These are phyloP conservation scores for Arabidopsis suecica DNA, from an alignment of 345 rosid genomes.

Conservation along the genomic window DNA sequence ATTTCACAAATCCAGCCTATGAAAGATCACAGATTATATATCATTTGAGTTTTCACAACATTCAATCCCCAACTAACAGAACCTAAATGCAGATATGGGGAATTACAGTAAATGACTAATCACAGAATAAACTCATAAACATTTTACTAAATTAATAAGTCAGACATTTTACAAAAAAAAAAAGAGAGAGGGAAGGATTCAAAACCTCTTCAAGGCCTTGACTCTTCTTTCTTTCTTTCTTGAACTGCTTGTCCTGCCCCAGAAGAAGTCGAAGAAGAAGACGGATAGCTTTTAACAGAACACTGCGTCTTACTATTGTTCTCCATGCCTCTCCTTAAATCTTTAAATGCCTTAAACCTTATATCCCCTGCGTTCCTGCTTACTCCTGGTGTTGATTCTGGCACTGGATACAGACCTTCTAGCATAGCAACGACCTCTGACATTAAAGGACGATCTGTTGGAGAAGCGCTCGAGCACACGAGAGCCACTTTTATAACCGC, in stretches of 20 bases:
- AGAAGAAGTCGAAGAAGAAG: conserved; percentile 37
- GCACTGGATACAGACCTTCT: conserved; percentile 52
- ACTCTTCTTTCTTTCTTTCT: conserved; percentile 25
- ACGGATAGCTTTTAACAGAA: conserved; percentile 38
- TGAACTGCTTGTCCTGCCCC: conserved; percentile 27
- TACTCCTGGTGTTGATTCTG: conserved; percentile 46
- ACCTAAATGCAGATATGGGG: conserved; percentile 1
- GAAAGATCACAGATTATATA: background rate
- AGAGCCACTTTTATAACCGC: conserved; percentile 56
- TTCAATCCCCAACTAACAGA: conserved; percentile 5
- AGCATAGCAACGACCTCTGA: conserved; percentile 66
- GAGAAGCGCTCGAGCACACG: conserved; percentile 56
- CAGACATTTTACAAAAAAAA: background rate
- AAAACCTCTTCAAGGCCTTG: conserved; percentile 15
- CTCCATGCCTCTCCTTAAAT: conserved; percentile 42
- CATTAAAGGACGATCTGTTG: conserved; percentile 59
- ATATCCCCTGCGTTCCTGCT: conserved; percentile 46
- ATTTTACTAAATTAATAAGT: conserved; percentile 10
- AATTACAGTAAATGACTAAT: background rate
- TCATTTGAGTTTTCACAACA: background rate
- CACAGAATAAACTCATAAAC: background rate
- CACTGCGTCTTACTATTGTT: conserved; percentile 48
- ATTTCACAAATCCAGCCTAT: conserved; percentile 10
- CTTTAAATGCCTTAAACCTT: conserved; percentile 58
- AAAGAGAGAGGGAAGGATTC: background rate